These are phyloP conservation scores for Xylariaceae sp. DNA, from an alignment of 2,329 filamentous ascomycete species.

Conservation along the genomic window DNA sequence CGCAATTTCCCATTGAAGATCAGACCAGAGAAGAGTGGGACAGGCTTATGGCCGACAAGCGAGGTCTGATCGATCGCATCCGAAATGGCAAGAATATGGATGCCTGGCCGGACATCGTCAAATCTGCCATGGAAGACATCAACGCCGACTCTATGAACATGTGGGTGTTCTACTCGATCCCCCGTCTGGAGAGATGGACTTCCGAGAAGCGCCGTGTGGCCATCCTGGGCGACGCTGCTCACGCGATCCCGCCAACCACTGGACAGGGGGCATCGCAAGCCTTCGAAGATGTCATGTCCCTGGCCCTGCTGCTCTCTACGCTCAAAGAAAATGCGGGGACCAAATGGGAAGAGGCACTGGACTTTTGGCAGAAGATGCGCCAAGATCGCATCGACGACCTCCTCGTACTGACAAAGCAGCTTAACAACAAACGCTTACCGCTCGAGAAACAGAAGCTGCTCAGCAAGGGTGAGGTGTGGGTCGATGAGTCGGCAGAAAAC, in stretches of 20 bases:
- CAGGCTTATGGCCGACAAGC: slow-evolving; percentile 28
- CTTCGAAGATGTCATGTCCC: slow-evolving; percentile 33
- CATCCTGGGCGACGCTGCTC: slow-evolving; percentile 32
- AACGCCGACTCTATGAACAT: slow-evolving; percentile 28
- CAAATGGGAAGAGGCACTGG: slow-evolving; percentile 28
- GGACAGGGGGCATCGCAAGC: slow-evolving; percentile 35
- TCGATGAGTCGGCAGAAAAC: slow-evolving; percentile 29
- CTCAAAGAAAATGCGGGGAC: slow-evolving; percentile 5
- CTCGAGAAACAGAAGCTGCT: slow-evolving; percentile 38
- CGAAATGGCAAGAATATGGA: slow-evolving; percentile 12
- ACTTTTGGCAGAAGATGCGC: slow-evolving; percentile 36
- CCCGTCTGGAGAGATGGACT: slow-evolving; percentile 25
- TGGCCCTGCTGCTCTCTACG: slow-evolving; percentile 28
- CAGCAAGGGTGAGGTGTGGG: slow-evolving; percentile 27
- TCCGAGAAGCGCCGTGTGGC: slow-evolving; percentile 25
- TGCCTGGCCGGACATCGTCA: slow-evolving; percentile 28
- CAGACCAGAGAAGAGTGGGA: slow-evolving; percentile 25
- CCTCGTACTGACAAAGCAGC: slow-evolving; percentile 28
- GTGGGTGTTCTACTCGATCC: slow-evolving; percentile 31
- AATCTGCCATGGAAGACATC: slow-evolving; percentile 27
- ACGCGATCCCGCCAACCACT: slow-evolving; percentile 32
- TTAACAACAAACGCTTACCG: slow-evolving; percentile 32
- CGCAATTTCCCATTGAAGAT: slow-evolving; percentile 27
- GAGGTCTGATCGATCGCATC: slow-evolving; percentile 12
- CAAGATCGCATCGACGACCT: slow-evolving; percentile 35